Conservation (phyloP, 345 rosid genomes). For the Populus deltoides region DNA sequence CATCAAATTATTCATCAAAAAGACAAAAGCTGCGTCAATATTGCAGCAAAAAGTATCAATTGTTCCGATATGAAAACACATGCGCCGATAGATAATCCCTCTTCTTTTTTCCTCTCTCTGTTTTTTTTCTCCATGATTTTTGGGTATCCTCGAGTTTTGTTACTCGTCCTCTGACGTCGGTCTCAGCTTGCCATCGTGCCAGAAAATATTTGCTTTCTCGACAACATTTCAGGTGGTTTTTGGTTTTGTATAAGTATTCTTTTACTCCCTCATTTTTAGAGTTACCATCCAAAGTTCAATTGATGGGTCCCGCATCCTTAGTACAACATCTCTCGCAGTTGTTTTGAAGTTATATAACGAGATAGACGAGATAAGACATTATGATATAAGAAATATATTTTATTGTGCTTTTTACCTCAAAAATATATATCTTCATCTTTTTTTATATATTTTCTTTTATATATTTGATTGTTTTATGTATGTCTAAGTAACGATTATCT, state of each 20-base stretch:
- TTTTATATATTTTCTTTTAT: too few relatives aligned
- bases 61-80: too few relatives aligned
- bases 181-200: not conserved
- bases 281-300: not conserved
- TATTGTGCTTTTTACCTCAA: too few relatives aligned
- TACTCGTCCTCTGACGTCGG: conserved; percentile 4
- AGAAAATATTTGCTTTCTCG: not conserved
- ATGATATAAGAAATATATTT: too few relatives aligned
- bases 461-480: not conserved
- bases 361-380: too few relatives aligned
- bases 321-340: not conserved
- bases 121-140: not conserved
- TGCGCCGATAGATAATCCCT: not conserved
- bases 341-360: not conserved
- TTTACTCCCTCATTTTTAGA: not conserved
- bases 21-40: too few relatives aligned
- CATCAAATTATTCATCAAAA: too few relatives aligned
- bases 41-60: too few relatives aligned
- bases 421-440: too few relatives aligned
- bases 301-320: not conserved
- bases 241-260: not conserved
- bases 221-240: not conserved
- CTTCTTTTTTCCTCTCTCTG: not conserved
- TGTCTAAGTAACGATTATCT: not conserved
- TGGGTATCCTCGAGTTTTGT: not conserved